A percentile compares a stretch with the other conserved stretches of the same genome.
These are phyloP conservation scores for Casuarina glauca DNA, from an alignment of 306 rosid species.

Conservation along the genomic window DNA sequence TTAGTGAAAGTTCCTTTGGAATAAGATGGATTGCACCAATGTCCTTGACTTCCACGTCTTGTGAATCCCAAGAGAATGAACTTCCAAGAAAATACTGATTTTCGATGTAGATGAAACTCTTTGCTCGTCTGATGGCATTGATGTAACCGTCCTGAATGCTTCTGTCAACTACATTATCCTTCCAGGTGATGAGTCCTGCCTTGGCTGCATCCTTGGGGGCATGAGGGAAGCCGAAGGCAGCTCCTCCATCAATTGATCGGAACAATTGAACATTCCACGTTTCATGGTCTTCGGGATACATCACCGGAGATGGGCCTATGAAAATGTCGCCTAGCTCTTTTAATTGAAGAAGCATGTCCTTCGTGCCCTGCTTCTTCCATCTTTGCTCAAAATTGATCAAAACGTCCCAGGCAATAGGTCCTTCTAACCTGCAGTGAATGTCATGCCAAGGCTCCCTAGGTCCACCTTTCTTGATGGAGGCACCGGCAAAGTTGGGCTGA, in stretches of 20 bases:
- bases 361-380: constrained; percentile 47
- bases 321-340: constrained; percentile 19
- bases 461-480: constrained; percentile 45
- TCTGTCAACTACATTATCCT: constrained; percentile 35
- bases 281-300: constrained; percentile 32
- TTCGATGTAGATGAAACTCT: background rate
- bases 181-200: constrained; percentile 33
- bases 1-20: constrained; percentile 40
- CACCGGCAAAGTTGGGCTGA: constrained; percentile 38
- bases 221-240: constrained; percentile 36
- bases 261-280: constrained; percentile 54
- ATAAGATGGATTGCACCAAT: constrained; percentile 41
- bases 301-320: constrained; percentile 32
- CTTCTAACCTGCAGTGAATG: constrained; percentile 45
- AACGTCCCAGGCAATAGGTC: constrained; percentile 53
- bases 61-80: constrained; percentile 42
- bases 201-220: constrained; percentile 28
- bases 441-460: constrained; percentile 67
- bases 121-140: constrained; percentile 49
- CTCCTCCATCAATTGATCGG: constrained; percentile 49
- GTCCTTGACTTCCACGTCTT: constrained; percentile 25
- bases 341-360: constrained; percentile 31
- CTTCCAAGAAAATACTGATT: constrained; percentile 57
- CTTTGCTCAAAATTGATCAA: constrained; percentile 51
- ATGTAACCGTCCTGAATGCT: constrained; percentile 55